Base-by-base conservation (phyloP, 345 rosid species). In the Laguncularia racemosa region DNA sequence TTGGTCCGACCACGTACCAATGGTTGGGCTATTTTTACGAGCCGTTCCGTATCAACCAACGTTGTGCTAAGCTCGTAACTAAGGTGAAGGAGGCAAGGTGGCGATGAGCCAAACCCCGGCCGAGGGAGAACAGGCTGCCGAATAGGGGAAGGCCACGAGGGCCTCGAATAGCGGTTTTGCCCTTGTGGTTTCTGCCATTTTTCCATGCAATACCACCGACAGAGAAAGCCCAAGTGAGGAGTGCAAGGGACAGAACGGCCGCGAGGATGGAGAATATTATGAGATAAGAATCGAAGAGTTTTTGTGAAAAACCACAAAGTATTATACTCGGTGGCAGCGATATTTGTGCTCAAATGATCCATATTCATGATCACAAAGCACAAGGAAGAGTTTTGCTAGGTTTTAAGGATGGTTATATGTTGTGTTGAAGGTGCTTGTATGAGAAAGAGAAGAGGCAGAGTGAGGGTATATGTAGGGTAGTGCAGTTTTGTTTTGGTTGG, bases 181-280 rank as follows among this genome's bases (percentile, higher is more conserved):
- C 96, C 5, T 49, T 38, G 1, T 44, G 57, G 71, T 71, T 78
- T 21, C 86, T 67, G 0, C 91, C 91, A 28, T 81, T 55, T 52
- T 61, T 76, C 96, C 98, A 91, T 4, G 98, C 96, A 33, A 56
- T 18, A 0, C 98, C 98, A 2, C 88, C 95, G 14, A 63, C 59
- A 28, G 97, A 61, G 6, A 76, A 57, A 46, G 69, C 67, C 98
- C 96, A 88, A 0, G 89, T 57, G 28, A 85, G 64, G 46, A 81
- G 12, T 10, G 70, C 63, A 1, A 81, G 59, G 0, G 80, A 70
- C 33, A 78, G 38, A 9, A 64, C 58, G 52, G 75, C 72, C 11
- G 71, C 45, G 16, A 76, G n/a, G 16, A 87, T 73, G 16, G 85
- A 70, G 26, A 70, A 58, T 13, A 78, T 11, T 46, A 76, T 7